A percentile compares a stretch with the other conserved stretches of the same genome.
Evolutionary conservation across 306 rosid species (phyloP).

Genomic region (Glycine latifolia): DNA sequence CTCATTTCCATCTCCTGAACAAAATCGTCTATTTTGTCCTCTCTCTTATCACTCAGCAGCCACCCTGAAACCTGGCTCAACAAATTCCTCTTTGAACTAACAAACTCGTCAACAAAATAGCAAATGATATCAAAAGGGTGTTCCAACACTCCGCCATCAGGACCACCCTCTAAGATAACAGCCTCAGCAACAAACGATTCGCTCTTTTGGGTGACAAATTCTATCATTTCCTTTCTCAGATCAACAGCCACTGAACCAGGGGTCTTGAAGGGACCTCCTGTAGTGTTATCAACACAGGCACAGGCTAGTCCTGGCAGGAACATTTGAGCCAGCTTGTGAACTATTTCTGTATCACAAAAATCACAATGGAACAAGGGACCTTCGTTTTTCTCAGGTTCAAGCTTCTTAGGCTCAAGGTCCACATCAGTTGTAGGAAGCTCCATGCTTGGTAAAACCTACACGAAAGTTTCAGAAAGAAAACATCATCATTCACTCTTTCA

Average conservation of each 20-base stretch:
- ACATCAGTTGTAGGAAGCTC: slow-evolving; percentile 54
- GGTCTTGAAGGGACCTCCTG: slow-evolving; percentile 69
- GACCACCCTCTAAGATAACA: slow-evolving; percentile 63
- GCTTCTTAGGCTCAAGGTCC: slow-evolving; percentile 60
- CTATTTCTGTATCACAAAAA: slow-evolving; percentile 65
- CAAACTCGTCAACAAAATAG: slow-evolving; percentile 81
- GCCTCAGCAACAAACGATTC: slow-evolving; percentile 76
- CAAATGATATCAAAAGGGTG: slow-evolving; percentile 76
- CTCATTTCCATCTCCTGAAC: slow-evolving; percentile 79
- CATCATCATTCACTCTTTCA: not conserved
- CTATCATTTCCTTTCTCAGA: slow-evolving; percentile 81
- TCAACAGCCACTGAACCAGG: slow-evolving; percentile 80
- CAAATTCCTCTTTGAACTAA: slow-evolving; percentile 67
- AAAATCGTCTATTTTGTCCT: slow-evolving; percentile 89
- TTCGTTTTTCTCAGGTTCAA: slow-evolving; percentile 63
- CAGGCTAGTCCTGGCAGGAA: slow-evolving; percentile 80
- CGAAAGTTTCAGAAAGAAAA: slow-evolving; percentile 3
- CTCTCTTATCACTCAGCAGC: slow-evolving; percentile 83
- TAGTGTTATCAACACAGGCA: slow-evolving; percentile 81
- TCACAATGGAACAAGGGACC: slow-evolving; percentile 68
- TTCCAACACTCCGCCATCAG: slow-evolving; percentile 59
- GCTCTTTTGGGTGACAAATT: slow-evolving; percentile 69
- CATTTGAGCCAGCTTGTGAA: slow-evolving; percentile 76
- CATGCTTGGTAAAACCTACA: slow-evolving; percentile 58
- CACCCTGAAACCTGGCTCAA: slow-evolving; percentile 80